Evolutionary conservation across 2,329 filamentous ascomycete species (phyloP).

Genomic region (Paraphoma chrysanthemicola): DNA sequence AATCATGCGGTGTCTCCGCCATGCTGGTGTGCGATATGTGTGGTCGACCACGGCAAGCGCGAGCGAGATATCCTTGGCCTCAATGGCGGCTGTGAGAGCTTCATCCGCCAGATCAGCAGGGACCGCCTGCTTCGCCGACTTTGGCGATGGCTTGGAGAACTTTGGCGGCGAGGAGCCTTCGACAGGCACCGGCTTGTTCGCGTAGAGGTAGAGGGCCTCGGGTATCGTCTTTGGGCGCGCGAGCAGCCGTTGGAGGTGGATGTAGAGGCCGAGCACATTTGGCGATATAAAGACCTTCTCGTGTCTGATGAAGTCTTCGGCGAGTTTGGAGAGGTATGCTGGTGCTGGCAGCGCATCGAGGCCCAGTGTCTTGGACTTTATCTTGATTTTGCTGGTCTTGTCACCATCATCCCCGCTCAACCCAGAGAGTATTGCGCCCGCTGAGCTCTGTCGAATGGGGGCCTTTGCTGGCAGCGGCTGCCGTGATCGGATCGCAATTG

Average conservation of each 20-base stretch:
- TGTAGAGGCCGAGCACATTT: constrained; percentile 74
- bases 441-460: constrained; percentile 39
- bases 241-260: constrained; percentile 76
- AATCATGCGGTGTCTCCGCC: constrained; percentile 70
- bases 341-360: constrained; percentile 37
- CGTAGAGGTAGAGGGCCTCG: constrained; percentile 80
- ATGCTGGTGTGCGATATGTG: constrained; percentile 72
- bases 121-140: constrained; percentile 74
- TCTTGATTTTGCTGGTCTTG: constrained; percentile 6
- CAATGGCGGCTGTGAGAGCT: constrained; percentile 81
- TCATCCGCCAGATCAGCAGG: constrained; percentile 72
- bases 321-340: constrained; percentile 58
- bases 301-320: constrained; percentile 75
- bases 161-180: constrained; percentile 60
- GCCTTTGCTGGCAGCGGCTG: constrained; percentile 29
- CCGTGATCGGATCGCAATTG: constrained; percentile 37
- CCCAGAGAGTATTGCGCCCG: constrained; percentile 42
- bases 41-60: constrained; percentile 78
- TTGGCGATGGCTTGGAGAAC: constrained; percentile 64
- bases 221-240: constrained; percentile 78
- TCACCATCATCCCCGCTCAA: constrained; percentile 30
- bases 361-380: constrained; percentile 16
- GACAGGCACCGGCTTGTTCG: constrained; percentile 77
- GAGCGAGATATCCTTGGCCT: constrained; percentile 76
- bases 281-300: constrained; percentile 82